phyloP scores from a whole-genome alignment of 1,284 basidiomycete genomes.

The Trametes pubescens region DNA sequence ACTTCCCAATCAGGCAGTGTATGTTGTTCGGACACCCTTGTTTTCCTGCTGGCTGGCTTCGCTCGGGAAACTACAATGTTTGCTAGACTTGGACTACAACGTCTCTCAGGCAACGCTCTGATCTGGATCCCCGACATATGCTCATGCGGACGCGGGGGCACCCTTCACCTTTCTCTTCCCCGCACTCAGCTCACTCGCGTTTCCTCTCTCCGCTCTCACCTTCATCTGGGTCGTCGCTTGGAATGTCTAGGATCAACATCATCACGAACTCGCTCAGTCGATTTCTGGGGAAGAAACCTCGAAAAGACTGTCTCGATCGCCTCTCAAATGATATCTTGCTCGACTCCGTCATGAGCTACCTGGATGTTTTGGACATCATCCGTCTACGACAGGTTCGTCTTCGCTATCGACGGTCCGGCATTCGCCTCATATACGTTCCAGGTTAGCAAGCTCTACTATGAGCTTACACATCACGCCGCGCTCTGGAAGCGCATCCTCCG shows the following conservation, averaged over 20 bases:
- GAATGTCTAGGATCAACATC: neutral
- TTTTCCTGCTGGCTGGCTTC: neutral
- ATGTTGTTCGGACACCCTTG: neutral
- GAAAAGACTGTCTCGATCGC: slow-evolving; percentile 25
- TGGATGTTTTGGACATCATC: slow-evolving; percentile 32
- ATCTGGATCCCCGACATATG: neutral
- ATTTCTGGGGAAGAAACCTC: slow-evolving; percentile 8
- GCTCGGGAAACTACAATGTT: slow-evolving; percentile 1
- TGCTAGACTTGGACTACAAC: slow-evolving; percentile 1
- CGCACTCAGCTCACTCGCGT: neutral
- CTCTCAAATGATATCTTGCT: slow-evolving; percentile 34
- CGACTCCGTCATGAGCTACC: slow-evolving; percentile 27
- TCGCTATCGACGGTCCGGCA: neutral
- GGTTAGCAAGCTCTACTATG: slow-evolving; percentile 34
- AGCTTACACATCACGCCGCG: slow-evolving; percentile 60
- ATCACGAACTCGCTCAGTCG: neutral
- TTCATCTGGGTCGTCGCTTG: no score
- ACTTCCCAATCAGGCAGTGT: neutral
- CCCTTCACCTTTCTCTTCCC: neutral
- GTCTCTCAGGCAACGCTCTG: slow-evolving; percentile 1
- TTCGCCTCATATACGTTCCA: neutral
- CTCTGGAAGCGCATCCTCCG: slow-evolving; percentile 74
- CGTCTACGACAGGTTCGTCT: slow-evolving; percentile 31
- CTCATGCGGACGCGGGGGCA: neutral
- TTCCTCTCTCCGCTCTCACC: neutral